phyloP scores from a whole-genome alignment of 129 eudicot species.

The Scalesia atractyloides region DNA sequence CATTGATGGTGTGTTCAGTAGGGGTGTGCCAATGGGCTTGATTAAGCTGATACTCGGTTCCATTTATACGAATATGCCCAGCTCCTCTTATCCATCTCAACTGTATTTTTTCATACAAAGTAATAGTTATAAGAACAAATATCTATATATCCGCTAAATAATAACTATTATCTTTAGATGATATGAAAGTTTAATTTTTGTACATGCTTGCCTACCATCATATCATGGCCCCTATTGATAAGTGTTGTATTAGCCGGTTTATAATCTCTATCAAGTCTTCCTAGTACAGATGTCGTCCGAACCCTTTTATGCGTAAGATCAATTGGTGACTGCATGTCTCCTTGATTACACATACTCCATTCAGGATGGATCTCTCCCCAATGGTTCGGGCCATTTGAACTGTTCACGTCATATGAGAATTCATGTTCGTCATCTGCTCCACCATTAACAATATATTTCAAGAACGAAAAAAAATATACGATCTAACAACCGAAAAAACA shows the following conservation, averaged over 20 bases:
- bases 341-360: conserved; percentile 53
- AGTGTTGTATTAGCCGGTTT: conserved; percentile 61
- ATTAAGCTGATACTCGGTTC: conserved; percentile 46
- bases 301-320: conserved; percentile 51
- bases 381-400: conserved; percentile 42
- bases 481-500: background rate
- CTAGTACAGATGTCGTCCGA: conserved; percentile 37
- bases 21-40: conserved; percentile 77
- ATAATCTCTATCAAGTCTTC: conserved; percentile 47
- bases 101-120: conserved; percentile 16
- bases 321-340: conserved; percentile 72
- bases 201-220: conserved; percentile 40
- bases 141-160: background rate
- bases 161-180: background rate
- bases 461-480: background rate
- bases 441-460: too few relatives aligned
- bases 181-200: background rate
- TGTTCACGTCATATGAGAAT: conserved; percentile 34
- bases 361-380: conserved; percentile 63
- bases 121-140: background rate
- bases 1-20: conserved; percentile 64
- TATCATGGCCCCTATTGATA: conserved; percentile 67
- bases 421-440: too few relatives aligned
- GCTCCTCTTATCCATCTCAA: conserved; percentile 48
- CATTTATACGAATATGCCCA: conserved; percentile 53